phyloP scores from a whole-genome alignment of 345 rosid species.

The Geranium rotundifolium region DNA sequence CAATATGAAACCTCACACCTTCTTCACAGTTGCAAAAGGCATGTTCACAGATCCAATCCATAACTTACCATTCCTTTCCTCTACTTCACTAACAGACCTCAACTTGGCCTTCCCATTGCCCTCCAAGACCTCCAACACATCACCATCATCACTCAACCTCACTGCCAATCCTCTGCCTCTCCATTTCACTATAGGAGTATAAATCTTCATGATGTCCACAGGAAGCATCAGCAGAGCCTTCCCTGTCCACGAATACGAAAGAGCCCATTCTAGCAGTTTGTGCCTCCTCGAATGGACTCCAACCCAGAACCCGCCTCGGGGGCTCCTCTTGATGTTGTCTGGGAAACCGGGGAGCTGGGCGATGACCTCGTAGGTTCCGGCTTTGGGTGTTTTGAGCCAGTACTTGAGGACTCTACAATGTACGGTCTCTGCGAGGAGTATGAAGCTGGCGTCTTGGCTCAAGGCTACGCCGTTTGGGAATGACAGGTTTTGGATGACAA shows the following conservation, averaged over 20 bases:
- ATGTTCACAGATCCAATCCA: conserved; percentile 62
- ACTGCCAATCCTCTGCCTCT: conserved; percentile 48
- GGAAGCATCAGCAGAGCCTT: conserved; percentile 32
- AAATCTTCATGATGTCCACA: conserved; percentile 24
- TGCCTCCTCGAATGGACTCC: conserved; percentile 37
- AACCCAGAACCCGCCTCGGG: conserved; percentile 63
- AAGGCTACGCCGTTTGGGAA: conserved; percentile 55
- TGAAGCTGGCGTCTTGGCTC: conserved; percentile 26
- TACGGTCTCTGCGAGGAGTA: conserved; percentile 44
- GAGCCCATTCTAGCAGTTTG: conserved; percentile 18
- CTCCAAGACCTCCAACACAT: conserved; percentile 30
- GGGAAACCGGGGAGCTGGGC: conserved; percentile 52
- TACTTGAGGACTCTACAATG: conserved; percentile 30
- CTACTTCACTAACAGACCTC: conserved; percentile 53
- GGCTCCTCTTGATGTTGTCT: conserved; percentile 55
- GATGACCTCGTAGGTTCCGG: conserved; percentile 21
- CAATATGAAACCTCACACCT: too few relatives aligned
- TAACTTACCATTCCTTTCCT: conserved; percentile 32
- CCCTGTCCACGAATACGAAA: conserved; percentile 42
- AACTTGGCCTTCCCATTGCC: conserved; percentile 20
- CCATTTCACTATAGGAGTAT: conserved; percentile 22
- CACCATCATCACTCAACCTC: conserved; percentile 57
- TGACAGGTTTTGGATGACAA: conserved; percentile 29
- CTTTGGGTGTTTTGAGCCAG: conserved; percentile 24
- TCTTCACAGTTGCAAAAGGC: conserved; percentile 19